Percentiles rank a stretch among this genome's conserved stretches.
phyloP scores from a whole-genome alignment of 148 eudicot species.

The Beta vulgaris region DNA sequence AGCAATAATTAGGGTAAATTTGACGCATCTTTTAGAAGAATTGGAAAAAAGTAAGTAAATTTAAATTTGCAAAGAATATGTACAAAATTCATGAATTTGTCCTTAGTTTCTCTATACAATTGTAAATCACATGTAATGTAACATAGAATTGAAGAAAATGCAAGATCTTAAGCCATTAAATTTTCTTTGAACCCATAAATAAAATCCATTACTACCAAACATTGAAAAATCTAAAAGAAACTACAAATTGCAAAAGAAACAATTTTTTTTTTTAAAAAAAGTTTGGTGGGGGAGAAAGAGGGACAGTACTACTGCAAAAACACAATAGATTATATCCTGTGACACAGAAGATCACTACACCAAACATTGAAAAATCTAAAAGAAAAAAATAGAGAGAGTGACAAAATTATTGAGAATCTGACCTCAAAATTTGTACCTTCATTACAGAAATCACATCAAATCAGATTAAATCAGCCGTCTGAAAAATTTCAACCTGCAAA shows the following conservation, averaged over 20 bases:
- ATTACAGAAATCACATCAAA: slow-evolving; percentile 19
- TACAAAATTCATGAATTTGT: no score
- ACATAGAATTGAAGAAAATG: no score
- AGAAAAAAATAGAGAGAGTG: not conserved
- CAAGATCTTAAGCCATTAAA: no score
- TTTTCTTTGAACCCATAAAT: no score
- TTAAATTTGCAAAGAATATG: no score
- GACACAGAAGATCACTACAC: not conserved
- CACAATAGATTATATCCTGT: not conserved
- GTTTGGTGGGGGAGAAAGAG: not conserved
- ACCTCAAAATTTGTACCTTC: slow-evolving; percentile 20
- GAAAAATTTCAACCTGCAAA: not conserved
- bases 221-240: not conserved
- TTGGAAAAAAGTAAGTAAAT: no score
- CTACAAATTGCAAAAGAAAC: not conserved
- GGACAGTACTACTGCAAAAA: not conserved
- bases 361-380: not conserved
- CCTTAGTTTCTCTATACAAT: no score
- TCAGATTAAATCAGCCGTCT: slow-evolving; percentile 20
- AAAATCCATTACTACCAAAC: no score
- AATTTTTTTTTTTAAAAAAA: not conserved
- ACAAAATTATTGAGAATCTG: slow-evolving; percentile 22
- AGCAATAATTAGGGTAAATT: no score
- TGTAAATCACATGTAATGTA: no score
- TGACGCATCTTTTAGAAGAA: no score